Evolutionary conservation across 2,329 filamentous ascomycete genomes (phyloP).

Genomic region (Fusarium sororula): DNA sequence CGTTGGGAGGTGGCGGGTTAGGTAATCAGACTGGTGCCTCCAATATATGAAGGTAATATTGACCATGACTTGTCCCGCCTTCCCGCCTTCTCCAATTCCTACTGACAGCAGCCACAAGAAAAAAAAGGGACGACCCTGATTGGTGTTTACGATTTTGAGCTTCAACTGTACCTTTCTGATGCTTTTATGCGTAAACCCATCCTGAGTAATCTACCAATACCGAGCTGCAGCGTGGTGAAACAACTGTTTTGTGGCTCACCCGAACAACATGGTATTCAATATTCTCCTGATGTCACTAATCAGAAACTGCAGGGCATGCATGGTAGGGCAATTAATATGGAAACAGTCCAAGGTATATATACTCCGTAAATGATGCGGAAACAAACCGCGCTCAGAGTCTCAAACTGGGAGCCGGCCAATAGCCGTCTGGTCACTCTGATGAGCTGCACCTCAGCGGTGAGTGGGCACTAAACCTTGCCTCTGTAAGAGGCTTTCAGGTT

Average conservation of each 20-base stretch:
- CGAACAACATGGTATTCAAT: background rate
- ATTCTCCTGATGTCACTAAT: slow-evolving; percentile 23
- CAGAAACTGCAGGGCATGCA: slow-evolving; percentile 8
- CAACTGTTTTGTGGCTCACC: background rate
- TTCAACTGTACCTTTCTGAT: background rate
- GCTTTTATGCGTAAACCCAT: background rate
- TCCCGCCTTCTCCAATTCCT: slow-evolving; percentile 8
- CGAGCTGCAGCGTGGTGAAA: background rate
- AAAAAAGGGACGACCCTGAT: background rate
- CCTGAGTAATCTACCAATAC: background rate
- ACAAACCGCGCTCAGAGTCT: slow-evolving; percentile 13
- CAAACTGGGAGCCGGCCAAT: slow-evolving; percentile 2
- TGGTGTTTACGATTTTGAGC: background rate
- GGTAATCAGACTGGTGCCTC: slow-evolving; percentile 9
- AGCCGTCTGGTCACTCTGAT: background rate
- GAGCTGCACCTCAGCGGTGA: background rate
- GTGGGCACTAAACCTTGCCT: background rate
- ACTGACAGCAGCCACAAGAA: slow-evolving; percentile 12
- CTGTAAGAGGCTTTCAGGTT: background rate
- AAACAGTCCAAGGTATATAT: background rate
- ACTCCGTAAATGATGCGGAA: slow-evolving; percentile 13
- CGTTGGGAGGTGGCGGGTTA: slow-evolving; percentile 22
- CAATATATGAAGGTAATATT: background rate
- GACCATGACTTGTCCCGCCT: background rate
- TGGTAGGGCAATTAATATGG: slow-evolving; percentile 19